Evolutionary conservation across 306 rosid species (phyloP).

Genomic region (cucumber (Cucumis sativus)): DNA sequence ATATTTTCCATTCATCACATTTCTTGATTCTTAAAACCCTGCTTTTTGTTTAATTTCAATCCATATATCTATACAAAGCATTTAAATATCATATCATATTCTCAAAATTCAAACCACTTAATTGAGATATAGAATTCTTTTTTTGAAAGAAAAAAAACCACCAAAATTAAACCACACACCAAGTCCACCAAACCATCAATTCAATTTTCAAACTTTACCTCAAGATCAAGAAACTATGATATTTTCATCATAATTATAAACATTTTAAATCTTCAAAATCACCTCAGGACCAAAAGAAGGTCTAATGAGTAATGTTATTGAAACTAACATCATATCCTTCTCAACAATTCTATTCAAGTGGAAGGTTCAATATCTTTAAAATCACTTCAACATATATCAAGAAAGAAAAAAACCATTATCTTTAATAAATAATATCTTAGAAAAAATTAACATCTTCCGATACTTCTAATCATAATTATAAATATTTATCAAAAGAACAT

Average conservation of each 20-base stretch:
- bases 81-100: background rate
- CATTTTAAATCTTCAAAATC: background rate
- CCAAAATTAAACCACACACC: background rate
- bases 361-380: background rate
- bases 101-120: background rate
- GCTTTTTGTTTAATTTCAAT: background rate
- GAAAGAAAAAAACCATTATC: too few species aligned
- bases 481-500: background rate
- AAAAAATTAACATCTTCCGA: too few species aligned
- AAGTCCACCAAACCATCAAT: background rate
- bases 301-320: too few species aligned
- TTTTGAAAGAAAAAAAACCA: background rate
- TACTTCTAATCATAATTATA: too few species aligned
- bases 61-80: background rate
- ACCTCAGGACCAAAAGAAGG: background rate
- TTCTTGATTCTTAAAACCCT: background rate
- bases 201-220: background rate
- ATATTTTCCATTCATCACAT: background rate
- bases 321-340: too few species aligned
- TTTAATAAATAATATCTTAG: too few species aligned
- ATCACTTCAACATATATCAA: too few species aligned
- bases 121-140: background rate
- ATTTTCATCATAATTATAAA: too few species aligned
- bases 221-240: too few species aligned
- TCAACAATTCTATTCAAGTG: too few species aligned